A percentile compares a stretch with the other conserved stretches of the same genome.
These are phyloP conservation scores for Hypoxylon rubiginosum DNA, from an alignment of 2,329 filamentous ascomycete species.

Conservation along the genomic window DNA sequence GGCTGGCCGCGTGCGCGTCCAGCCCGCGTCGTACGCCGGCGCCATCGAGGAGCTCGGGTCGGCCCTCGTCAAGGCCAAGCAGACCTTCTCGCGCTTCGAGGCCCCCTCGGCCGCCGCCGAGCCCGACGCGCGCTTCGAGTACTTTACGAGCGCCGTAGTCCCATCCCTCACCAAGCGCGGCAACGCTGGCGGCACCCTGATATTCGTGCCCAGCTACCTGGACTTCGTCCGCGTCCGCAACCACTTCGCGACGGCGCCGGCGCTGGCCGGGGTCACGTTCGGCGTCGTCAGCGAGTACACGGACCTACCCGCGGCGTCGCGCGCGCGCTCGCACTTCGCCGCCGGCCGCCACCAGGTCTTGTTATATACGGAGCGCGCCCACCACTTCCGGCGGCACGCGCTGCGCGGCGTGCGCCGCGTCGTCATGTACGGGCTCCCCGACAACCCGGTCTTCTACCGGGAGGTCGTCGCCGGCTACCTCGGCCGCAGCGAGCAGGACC, in stretches of 20 bases:
- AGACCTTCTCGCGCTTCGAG: slow-evolving; percentile 92
- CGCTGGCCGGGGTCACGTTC: slow-evolving; percentile 73
- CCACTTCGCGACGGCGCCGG: slow-evolving; percentile 81
- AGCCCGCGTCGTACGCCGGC: slow-evolving; percentile 75
- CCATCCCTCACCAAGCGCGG: slow-evolving; percentile 77
- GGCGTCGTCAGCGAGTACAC: slow-evolving; percentile 92
- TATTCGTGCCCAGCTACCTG: slow-evolving; percentile 94
- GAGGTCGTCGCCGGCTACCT: slow-evolving; percentile 81
- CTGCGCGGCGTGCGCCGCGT: slow-evolving; percentile 85
- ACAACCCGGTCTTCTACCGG: slow-evolving; percentile 85
- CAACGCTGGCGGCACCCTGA: slow-evolving; percentile 75
- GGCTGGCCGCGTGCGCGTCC: slow-evolving; percentile 82
- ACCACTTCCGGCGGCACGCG: slow-evolving; percentile 93
- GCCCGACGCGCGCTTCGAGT: slow-evolving; percentile 89
- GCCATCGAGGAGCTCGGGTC: slow-evolving; percentile 77
- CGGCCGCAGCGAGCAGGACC: slow-evolving; percentile 68
- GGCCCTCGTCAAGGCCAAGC: slow-evolving; percentile 74
- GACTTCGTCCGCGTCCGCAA: slow-evolving; percentile 96
- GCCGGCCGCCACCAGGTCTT: slow-evolving; percentile 85
- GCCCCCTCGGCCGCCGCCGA: slow-evolving; percentile 77
- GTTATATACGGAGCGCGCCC: slow-evolving; percentile 94
- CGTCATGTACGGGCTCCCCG: slow-evolving; percentile 91
- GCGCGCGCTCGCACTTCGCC: slow-evolving; percentile 89
- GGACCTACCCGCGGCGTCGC: slow-evolving; percentile 80
- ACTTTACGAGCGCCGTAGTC: slow-evolving; percentile 86